phyloP scores from a whole-genome alignment of 2,329 filamentous ascomycete genomes.

The Hysterium pulicare region DNA sequence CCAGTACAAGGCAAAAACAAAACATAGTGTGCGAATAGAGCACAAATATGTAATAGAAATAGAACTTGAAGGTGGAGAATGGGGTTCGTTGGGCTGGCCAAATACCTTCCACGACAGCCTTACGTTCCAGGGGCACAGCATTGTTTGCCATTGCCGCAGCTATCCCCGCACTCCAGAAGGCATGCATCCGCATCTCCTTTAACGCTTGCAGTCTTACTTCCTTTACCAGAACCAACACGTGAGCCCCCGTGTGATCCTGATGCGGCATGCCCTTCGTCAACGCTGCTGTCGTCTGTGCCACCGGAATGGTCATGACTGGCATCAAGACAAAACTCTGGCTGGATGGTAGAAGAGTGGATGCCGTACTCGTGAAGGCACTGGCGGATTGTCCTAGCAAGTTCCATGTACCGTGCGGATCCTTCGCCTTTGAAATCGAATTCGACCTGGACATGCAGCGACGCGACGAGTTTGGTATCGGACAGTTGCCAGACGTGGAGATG shows the following conservation, averaged over 20 bases:
- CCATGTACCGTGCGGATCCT: slow-evolving; percentile 80
- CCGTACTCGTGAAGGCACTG: slow-evolving; percentile 92
- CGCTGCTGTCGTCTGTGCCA: slow-evolving; percentile 27
- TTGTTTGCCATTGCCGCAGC: slow-evolving; percentile 40
- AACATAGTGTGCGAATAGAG: too few species aligned
- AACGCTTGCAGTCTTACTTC: slow-evolving; percentile 36
- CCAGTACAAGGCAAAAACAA: too few species aligned
- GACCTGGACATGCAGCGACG: slow-evolving; percentile 89
- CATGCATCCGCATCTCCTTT: slow-evolving; percentile 36
- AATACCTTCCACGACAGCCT: too few species aligned
- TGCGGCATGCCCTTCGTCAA: slow-evolving; percentile 21
- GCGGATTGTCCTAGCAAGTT: slow-evolving; percentile 75
- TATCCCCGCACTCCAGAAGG: slow-evolving; percentile 43
- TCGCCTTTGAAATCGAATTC: slow-evolving; percentile 84
- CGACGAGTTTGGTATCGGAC: slow-evolving; percentile 89
- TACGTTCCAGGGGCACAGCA: slow-evolving; percentile 38
- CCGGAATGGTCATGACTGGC: slow-evolving; percentile 42
- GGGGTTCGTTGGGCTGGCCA: too few species aligned
- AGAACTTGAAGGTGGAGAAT: too few species aligned
- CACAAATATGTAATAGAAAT: too few species aligned
- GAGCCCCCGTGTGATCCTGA: slow-evolving; percentile 5
- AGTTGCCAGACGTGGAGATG: slow-evolving; percentile 98
- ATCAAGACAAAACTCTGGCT: slow-evolving; percentile 71
- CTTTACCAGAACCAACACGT: slow-evolving; percentile 13
- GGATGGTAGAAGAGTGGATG: slow-evolving; percentile 95